Conservation (phyloP, 129 eudicot genomes). For the Chrysanthemum makinoi region DNA sequence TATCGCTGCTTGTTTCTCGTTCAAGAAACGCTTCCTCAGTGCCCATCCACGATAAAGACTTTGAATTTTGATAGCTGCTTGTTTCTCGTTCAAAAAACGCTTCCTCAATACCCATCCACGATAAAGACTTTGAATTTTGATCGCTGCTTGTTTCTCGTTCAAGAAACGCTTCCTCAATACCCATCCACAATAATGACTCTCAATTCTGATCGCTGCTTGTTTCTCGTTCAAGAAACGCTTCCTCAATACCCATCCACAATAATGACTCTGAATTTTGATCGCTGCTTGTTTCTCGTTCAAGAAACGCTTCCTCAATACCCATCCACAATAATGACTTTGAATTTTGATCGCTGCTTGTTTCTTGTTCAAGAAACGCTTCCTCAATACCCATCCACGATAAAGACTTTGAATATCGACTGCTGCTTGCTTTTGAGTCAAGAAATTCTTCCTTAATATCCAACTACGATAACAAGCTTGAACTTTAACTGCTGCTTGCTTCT, state of each 20-base stretch:
- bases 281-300: slow-evolving; percentile 55
- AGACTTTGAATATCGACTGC: too few relatives aligned
- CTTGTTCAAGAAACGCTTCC: slow-evolving; percentile 45
- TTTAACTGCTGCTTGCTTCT: slow-evolving; percentile 37
- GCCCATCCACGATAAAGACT: slow-evolving; percentile 52
- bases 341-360: slow-evolving; percentile 51
- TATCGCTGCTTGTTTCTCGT: slow-evolving; percentile 54
- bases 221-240: slow-evolving; percentile 43
- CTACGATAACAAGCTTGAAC: slow-evolving; percentile 42
- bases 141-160: slow-evolving; percentile 46
- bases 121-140: slow-evolving; percentile 34
- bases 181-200: slow-evolving; percentile 57
- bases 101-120: slow-evolving; percentile 52
- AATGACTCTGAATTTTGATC: slow-evolving; percentile 56
- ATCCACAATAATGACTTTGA: slow-evolving; percentile 57
- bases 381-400: background rate
- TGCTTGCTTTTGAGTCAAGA: slow-evolving; percentile 22
- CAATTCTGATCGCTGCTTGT: slow-evolving; percentile 30
- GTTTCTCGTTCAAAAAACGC: slow-evolving; percentile 42
- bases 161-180: slow-evolving; percentile 43
- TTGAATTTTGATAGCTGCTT: slow-evolving; percentile 52
- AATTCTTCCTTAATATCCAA: slow-evolving; percentile 40
- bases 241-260: slow-evolving; percentile 56
- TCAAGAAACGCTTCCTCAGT: slow-evolving; percentile 38
- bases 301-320: slow-evolving; percentile 46